phyloP scores from a whole-genome alignment of 2,329 filamentous ascomycete genomes.

The Ambrosiella xylebori region DNA sequence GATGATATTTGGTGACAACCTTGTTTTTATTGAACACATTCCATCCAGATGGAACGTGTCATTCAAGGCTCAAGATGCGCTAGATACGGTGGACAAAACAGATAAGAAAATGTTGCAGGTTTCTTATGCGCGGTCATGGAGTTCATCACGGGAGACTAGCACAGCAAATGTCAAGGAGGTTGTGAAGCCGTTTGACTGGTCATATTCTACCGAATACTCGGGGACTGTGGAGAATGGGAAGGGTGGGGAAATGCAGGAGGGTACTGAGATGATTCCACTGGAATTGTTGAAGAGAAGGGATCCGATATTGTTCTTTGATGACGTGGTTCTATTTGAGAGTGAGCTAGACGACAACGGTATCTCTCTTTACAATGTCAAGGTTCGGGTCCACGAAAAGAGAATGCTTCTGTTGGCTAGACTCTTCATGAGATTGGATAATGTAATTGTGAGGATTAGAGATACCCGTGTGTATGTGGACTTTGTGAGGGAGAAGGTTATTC shows the following conservation, averaged over 20 bases:
- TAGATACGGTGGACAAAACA: constrained; percentile 89
- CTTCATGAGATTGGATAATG: constrained; percentile 86
- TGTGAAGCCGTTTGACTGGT: constrained; percentile 96
- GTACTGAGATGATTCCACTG: constrained; percentile 46
- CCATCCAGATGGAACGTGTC: constrained; percentile 58
- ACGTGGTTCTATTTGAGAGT: constrained; percentile 91
- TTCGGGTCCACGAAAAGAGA: constrained; percentile 79
- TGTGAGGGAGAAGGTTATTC: constrained; percentile 54
- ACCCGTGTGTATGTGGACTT: constrained; percentile 90
- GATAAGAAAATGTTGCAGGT: constrained; percentile 82
- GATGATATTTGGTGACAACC: constrained; percentile 98
- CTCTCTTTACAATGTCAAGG: constrained; percentile 73
- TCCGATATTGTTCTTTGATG: constrained; percentile 91
- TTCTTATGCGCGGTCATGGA: constrained; percentile 80
- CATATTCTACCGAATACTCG: constrained; percentile 75
- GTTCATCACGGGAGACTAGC: constrained; percentile 48
- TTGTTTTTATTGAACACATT: constrained; percentile 57
- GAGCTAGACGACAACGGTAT: constrained; percentile 97
- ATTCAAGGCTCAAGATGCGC: constrained; percentile 74
- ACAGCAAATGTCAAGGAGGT: constrained; percentile 73
- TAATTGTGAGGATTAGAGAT: constrained; percentile 72
- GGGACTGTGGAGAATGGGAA: constrained; percentile 40
- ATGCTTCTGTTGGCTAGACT: constrained; percentile 72
- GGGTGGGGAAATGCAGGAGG: constrained; percentile 7
- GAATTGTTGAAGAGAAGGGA: constrained; percentile 76